Evolutionary conservation across 768 basidiomycete species (phyloP), one percentile per base, ranked within the genome.

Genomic region (Dioszegia aurantiaca): DNA sequence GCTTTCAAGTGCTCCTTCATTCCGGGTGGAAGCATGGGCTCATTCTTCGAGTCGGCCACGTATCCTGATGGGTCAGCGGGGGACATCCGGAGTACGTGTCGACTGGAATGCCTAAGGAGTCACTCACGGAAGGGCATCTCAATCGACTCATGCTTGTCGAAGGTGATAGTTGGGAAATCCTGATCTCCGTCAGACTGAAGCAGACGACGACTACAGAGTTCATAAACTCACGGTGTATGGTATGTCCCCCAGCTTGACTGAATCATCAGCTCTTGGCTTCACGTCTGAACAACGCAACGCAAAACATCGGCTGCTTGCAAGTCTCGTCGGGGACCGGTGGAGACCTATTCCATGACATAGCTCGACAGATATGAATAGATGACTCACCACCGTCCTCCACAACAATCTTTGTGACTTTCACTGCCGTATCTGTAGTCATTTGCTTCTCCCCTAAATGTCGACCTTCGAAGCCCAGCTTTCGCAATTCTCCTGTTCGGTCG

Each of bases 401-500:
- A 16, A 93, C 86, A 3, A 83, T 77, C 71, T 90, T 92, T 0
- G 90, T 90, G 3, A 95, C 94, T 4, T 87, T 90, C 0, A 97
- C 80, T 0, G 94, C 94, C 1, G 94, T 97, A 77, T 99, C 94
- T 0, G 95, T 99, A 30, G 95, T 98, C 95, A 99, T 99, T 77
- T 99, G 95, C 1, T 90, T 80, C 1, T 85, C 79, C 0, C 91
- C 92, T 8, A 99, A 80, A 75, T 88, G 89, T 30, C 95, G 83
- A 5, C 83, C 83, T 1, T 90, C 88, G 74, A 94, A 99, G 1
- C 92, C 92, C 36, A 91, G 78, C 16, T 81, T 82, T 28, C 94
- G 86, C 33, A 99, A 83, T 72, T 94, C 89, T 1, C 85, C 83
- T 1, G 94, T 99, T 52, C 94, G 82, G 74, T 99, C 94, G 36